These are phyloP conservation scores for Nicotiana attenuata DNA, from an alignment of 257 asterid genomes.

Conservation along the genomic window DNA sequence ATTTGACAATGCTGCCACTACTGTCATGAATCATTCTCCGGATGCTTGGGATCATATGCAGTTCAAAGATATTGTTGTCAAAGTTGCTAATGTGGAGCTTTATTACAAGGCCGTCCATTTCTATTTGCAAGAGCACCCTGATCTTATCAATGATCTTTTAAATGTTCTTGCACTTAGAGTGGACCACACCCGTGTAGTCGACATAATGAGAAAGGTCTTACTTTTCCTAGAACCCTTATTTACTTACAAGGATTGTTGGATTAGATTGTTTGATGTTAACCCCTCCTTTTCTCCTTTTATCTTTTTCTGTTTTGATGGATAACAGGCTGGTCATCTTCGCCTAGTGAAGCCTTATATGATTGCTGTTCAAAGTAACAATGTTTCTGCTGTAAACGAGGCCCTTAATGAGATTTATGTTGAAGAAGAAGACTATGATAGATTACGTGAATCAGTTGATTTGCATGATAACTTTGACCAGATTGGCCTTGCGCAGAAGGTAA, in stretches of 20 bases:
- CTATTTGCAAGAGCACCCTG: constrained; percentile 98
- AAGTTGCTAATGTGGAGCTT: constrained; percentile 98
- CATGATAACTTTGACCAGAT: constrained; percentile 97
- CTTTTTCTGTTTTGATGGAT: constrained; percentile 19
- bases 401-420: constrained; percentile 94
- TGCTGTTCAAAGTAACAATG: constrained; percentile 98
- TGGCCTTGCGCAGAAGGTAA: constrained; percentile 98
- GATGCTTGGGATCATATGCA: constrained; percentile 99
- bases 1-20: constrained; percentile 98
- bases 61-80: constrained; percentile 90
- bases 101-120: constrained; percentile 99
- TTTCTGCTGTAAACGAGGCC: constrained; percentile 97
- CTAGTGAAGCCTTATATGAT: constrained; percentile 97
- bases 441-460: constrained; percentile 89
- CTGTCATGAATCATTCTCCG: constrained; percentile 99
- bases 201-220: constrained; percentile 91
- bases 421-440: constrained; percentile 96
- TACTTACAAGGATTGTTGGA: not conserved
- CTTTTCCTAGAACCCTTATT: constrained; percentile 10
- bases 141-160: constrained; percentile 86
- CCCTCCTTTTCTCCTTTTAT: constrained; percentile 13
- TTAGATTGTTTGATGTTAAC: constrained; percentile 8
- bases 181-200: constrained; percentile 98
- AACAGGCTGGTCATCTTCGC: constrained; percentile 89
- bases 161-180: constrained; percentile 98